Base-by-base conservation (phyloP, 2,329 filamentous ascomycete species). In the Phoma sp. region DNA sequence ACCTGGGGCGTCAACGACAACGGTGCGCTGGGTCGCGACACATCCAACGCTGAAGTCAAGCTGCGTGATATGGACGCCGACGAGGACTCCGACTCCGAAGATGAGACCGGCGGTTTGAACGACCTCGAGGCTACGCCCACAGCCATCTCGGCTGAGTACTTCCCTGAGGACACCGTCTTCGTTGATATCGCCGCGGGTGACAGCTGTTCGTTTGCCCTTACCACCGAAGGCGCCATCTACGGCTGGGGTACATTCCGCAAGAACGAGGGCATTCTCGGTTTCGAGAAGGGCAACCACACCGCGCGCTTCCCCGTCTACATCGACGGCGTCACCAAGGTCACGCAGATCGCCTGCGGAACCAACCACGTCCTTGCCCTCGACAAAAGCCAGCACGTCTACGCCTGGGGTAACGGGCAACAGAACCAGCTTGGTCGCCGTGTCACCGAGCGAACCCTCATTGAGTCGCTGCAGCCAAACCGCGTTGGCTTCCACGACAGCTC, bases 1-100 rank as follows among this genome's bases (percentile, higher is more conserved):
- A 92, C 89, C 25, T 96, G 91, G 91, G 91, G 91, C 48, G 90
- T 95, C 64, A 95, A 95, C 70, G 91, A 96, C 69, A 87, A 92
- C 68, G 89, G 89, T 59, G 89, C 91, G 7, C 82, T 96, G 33
- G 91, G 91, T 37, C 83, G 91, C 68, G 84, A 90, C 69, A 93
- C 89, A 3, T 78, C 77, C 10, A 88, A 86, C 82, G 70, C 59
- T 4, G 84, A 88, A 2, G 88, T 88, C 43, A 86, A 85, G 47
- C 75, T 82, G 65, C 79, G 78, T 59, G 81, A 83, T 53, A 77
- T 82, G 44, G 78, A 80, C 36, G 78, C 76, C 10, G 73, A 84
- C 18, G 63, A 61, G 3, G 71, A 73, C 49, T 73, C 71, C 0
- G 72, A 75, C 50, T 74, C 71, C 0, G 82, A 81, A 7, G 81